Evolutionary conservation across 1,284 basidiomycete genomes (phyloP).

Genomic region (Tilletia caries): DNA sequence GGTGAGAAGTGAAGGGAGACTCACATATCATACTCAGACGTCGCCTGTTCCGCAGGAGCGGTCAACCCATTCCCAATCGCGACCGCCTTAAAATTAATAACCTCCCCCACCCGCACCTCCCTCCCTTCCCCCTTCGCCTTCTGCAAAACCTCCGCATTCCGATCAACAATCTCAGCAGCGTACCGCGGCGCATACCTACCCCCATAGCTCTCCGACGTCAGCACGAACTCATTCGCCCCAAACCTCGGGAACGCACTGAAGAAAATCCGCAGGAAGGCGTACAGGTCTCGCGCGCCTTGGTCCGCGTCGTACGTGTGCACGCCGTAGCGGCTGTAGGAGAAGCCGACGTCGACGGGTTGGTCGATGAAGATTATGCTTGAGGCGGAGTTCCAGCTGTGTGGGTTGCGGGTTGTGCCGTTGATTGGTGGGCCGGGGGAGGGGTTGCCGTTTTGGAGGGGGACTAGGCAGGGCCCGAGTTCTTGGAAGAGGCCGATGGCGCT

Average conservation of each 20-base stretch:
- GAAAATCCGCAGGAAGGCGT: slow-evolving; percentile 54
- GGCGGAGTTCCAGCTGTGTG: slow-evolving; percentile 65
- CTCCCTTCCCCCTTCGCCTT: slow-evolving; percentile 58
- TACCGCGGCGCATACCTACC: slow-evolving; percentile 81
- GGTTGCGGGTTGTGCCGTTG: slow-evolving; percentile 65
- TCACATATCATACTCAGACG: slow-evolving; percentile 38
- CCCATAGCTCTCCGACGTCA: slow-evolving; percentile 50
- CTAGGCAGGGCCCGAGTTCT: slow-evolving; percentile 62
- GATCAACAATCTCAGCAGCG: slow-evolving; percentile 73
- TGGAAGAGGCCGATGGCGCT: slow-evolving; percentile 62
- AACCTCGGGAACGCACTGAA: slow-evolving; percentile 51
- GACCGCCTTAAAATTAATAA: slow-evolving; percentile 71
- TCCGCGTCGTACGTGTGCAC: slow-evolving; percentile 53
- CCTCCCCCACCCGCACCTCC: slow-evolving; percentile 56
- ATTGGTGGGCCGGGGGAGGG: slow-evolving; percentile 34
- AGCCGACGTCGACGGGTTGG: slow-evolving; percentile 69
- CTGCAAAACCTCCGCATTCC: slow-evolving; percentile 62
- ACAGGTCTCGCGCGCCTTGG: slow-evolving; percentile 51
- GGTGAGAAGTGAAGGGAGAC: slow-evolving; percentile 4
- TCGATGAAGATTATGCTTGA: slow-evolving; percentile 71
- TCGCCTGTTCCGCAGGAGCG: slow-evolving; percentile 44
- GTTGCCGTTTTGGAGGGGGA: slow-evolving; percentile 28
- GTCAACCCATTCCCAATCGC: slow-evolving; percentile 70
- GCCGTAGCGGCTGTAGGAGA: slow-evolving; percentile 69
- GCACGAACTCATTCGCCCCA: slow-evolving; percentile 42